These are phyloP conservation scores for Ascosphaera apis DNA, from an alignment of 2,329 filamentous ascomycete species.

Conservation along the genomic window DNA sequence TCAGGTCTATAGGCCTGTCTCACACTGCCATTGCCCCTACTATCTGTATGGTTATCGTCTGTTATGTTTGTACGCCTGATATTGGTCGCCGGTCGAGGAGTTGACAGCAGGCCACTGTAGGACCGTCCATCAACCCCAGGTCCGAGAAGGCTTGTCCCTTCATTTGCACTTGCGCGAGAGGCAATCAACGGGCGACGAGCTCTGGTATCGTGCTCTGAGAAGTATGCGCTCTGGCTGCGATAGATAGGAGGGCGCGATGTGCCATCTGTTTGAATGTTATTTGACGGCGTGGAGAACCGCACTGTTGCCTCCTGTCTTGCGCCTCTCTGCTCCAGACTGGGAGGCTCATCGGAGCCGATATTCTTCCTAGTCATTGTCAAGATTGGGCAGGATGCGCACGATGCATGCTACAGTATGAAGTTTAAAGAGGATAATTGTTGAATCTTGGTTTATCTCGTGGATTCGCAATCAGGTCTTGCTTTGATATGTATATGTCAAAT, in stretches of 20 bases:
- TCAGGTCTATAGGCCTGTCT: constrained; percentile 32
- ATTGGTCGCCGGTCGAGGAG: constrained; percentile 12
- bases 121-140: constrained; percentile 9
- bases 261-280: neutral
- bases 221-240: constrained; percentile 3
- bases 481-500: too few species aligned
- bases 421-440: too few species aligned
- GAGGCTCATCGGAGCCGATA: too few species aligned
- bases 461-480: too few species aligned
- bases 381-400: too few species aligned
- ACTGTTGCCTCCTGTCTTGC: neutral
- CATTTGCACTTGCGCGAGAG: constrained; percentile 6
- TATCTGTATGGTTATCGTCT: constrained; percentile 17
- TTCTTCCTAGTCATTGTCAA: too few species aligned
- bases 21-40: constrained; percentile 26
- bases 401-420: too few species aligned
- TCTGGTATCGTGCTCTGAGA: constrained; percentile 5
- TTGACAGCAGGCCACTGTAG: constrained; percentile 15
- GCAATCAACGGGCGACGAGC: constrained; percentile 3
- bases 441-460: too few species aligned
- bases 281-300: neutral
- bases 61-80: constrained; percentile 14
- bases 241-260: constrained; percentile 5
- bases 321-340: neutral
- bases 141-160: constrained; percentile 16